Evolutionary conservation across 2,329 filamentous ascomycete species (phyloP).

Genomic region (Penicillium sumatraense): DNA sequence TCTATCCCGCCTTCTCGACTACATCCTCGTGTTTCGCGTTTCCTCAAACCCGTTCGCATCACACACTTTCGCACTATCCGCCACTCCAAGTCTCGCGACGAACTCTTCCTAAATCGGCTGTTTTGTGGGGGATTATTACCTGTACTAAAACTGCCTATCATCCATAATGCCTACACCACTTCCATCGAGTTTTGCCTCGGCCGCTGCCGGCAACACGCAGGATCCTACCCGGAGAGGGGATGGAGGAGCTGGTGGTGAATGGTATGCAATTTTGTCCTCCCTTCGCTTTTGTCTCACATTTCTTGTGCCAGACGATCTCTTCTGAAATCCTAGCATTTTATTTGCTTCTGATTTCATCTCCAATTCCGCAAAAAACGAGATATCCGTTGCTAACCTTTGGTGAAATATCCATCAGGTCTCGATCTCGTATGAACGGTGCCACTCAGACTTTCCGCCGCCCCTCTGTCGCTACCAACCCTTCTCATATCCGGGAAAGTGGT

Average conservation of each 20-base stretch:
- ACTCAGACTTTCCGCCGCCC: slow-evolving; percentile 70
- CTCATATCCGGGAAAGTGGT: slow-evolving; percentile 50
- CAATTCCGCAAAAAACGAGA: slow-evolving; percentile 14
- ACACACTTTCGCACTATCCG: slow-evolving; percentile 23
- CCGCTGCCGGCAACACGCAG: slow-evolving; percentile 74
- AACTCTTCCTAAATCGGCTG: slow-evolving; percentile 24
- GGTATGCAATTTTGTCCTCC: slow-evolving; percentile 57
- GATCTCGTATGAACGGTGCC: slow-evolving; percentile 65
- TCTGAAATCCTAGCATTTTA: background rate
- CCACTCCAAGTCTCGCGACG: slow-evolving; percentile 30
- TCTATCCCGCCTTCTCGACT: slow-evolving; percentile 12
- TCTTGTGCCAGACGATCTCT: background rate
- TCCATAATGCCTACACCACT: slow-evolving; percentile 71
- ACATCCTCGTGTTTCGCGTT: slow-evolving; percentile 28
- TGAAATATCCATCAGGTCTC: slow-evolving; percentile 56
- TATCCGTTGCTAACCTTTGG: slow-evolving; percentile 23
- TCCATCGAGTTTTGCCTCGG: slow-evolving; percentile 82
- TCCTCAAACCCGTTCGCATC: slow-evolving; percentile 28
- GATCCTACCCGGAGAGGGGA: slow-evolving; percentile 64
- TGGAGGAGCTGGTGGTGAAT: slow-evolving; percentile 69
- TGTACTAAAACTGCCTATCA: slow-evolving; percentile 24
- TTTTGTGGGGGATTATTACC: slow-evolving; percentile 30
- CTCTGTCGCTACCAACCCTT: slow-evolving; percentile 62
- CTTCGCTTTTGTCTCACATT: background rate
- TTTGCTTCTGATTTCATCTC: background rate